These are phyloP conservation scores for Colletotrichum sp. DNA, from an alignment of 2,329 filamentous ascomycete species.

Conservation along the genomic window DNA sequence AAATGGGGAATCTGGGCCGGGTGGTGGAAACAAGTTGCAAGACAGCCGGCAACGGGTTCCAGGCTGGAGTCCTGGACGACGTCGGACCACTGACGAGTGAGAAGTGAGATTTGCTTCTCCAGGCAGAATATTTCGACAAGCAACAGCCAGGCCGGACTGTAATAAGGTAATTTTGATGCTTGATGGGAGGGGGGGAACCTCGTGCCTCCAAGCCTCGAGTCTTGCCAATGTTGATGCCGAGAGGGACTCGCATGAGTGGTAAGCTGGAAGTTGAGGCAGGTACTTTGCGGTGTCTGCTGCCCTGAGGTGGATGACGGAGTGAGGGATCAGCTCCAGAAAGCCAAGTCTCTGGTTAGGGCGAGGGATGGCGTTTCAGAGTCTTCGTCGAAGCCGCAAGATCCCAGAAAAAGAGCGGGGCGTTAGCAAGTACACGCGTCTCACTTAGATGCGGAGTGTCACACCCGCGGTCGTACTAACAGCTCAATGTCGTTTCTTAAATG, in stretches of 20 bases:
- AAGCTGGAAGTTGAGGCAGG: background rate
- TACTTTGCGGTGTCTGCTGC: background rate
- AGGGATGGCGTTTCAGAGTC: slow-evolving; percentile 19
- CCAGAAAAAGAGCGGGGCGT: slow-evolving; percentile 5
- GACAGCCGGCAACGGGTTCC: background rate
- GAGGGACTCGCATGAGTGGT: background rate
- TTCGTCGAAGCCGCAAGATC: slow-evolving; percentile 16
- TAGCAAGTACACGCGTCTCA: slow-evolving; percentile 19
- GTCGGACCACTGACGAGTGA: background rate
- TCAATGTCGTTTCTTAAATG: background rate
- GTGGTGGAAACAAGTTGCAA: background rate
- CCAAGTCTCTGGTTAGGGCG: slow-evolving; percentile 1
- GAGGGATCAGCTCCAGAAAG: slow-evolving; percentile 8
- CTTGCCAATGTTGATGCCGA: background rate
- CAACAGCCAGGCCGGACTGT: background rate
- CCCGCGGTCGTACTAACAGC: background rate
- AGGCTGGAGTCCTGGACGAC: background rate
- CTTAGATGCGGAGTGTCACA: slow-evolving; percentile 3
- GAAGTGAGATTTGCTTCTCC: background rate
- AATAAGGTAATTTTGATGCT: background rate
- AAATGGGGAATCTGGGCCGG: slow-evolving; percentile 3
- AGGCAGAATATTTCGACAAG: background rate
- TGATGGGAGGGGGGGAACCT: background rate
- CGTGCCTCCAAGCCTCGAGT: background rate
- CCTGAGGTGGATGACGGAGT: background rate